A percentile compares a stretch with the other conserved stretches of the same genome.
Conservation (phyloP, 1,139 yeast species). For the Yamadazyma sp. region DNA sequence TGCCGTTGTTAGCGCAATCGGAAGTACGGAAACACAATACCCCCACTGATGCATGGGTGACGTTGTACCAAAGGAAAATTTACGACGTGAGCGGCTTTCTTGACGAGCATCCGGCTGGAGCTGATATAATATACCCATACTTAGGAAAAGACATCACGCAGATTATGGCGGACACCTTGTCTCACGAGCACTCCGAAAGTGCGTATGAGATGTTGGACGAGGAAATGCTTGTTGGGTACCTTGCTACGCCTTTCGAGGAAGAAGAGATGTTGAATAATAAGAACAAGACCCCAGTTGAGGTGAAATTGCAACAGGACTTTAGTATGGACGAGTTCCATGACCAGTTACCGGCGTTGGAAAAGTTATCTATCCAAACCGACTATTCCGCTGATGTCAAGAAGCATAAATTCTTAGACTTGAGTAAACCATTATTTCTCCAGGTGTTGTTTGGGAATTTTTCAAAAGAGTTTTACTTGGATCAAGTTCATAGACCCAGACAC, state of each 20-base stretch:
- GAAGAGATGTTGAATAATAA: slow-evolving; percentile 41
- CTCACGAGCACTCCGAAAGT: slow-evolving; percentile 79
- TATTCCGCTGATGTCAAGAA: slow-evolving; percentile 64
- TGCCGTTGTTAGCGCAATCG: slow-evolving; percentile 36
- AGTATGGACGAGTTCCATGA: slow-evolving; percentile 51
- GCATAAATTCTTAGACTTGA: slow-evolving; percentile 84
- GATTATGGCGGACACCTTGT: slow-evolving; percentile 64
- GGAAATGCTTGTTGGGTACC: slow-evolving; percentile 49
- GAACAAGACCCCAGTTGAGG: slow-evolving; percentile 44
- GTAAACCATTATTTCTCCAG: slow-evolving; percentile 77
- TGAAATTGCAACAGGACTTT: slow-evolving; percentile 26
- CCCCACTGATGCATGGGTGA: slow-evolving; percentile 69
- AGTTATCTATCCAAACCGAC: slow-evolving; percentile 77
- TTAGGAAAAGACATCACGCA: slow-evolving; percentile 85
- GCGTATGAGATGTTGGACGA: slow-evolving; percentile 91
- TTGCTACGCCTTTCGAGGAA: slow-evolving; percentile 48
- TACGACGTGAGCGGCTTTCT: slow-evolving; percentile 79
- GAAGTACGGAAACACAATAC: slow-evolving; percentile 53
- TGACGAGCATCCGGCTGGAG: slow-evolving; percentile 88
- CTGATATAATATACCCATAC: slow-evolving; percentile 67
- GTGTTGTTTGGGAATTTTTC: slow-evolving; percentile 71
- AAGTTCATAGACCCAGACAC: slow-evolving; percentile 96
- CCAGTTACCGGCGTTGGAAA: slow-evolving; percentile 68
- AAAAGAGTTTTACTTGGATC: slow-evolving; percentile 89
- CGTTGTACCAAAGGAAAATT: slow-evolving; percentile 69